Percentiles rank a stretch among this genome's conserved stretches.
These are phyloP conservation scores for Erysimum cheiranthoides DNA, from an alignment of 345 rosid genomes.

Conservation along the genomic window DNA sequence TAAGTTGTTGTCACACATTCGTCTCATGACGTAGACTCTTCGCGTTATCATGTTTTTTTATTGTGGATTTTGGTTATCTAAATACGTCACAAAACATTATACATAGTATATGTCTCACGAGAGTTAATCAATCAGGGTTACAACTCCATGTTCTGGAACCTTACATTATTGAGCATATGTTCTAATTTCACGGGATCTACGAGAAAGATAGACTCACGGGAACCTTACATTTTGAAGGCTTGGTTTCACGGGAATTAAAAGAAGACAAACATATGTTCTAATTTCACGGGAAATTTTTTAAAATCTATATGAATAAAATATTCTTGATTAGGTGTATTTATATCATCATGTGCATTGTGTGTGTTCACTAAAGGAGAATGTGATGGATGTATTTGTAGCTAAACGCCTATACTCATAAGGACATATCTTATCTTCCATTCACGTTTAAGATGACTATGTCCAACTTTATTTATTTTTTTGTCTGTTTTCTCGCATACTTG, in stretches of 20 bases:
- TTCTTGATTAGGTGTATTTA: neutral
- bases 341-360: slow-evolving; percentile 15
- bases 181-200: neutral
- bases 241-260: slow-evolving; percentile 1
- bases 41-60: neutral
- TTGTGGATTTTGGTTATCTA: slow-evolving; percentile 11
- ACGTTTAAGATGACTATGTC: slow-evolving; percentile 1
- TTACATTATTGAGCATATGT: neutral
- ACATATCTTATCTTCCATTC: slow-evolving; percentile 33
- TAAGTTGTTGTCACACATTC: slow-evolving; percentile 33
- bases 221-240: neutral
- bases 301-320: neutral
- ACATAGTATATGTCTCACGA: neutral
- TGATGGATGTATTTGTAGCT: slow-evolving; percentile 11
- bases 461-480: neutral
- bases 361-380: neutral
- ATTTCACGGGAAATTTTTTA: neutral
- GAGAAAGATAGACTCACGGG: neutral
- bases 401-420: slow-evolving; percentile 2
- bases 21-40: slow-evolving; percentile 22
- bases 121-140: neutral
- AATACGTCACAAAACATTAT: neutral
- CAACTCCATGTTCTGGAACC: slow-evolving; percentile 9
- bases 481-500: neutral
- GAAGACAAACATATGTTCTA: neutral